Conservation (phyloP, 2,329 filamentous ascomycete species). For the Parastagonospora avenae region DNA sequence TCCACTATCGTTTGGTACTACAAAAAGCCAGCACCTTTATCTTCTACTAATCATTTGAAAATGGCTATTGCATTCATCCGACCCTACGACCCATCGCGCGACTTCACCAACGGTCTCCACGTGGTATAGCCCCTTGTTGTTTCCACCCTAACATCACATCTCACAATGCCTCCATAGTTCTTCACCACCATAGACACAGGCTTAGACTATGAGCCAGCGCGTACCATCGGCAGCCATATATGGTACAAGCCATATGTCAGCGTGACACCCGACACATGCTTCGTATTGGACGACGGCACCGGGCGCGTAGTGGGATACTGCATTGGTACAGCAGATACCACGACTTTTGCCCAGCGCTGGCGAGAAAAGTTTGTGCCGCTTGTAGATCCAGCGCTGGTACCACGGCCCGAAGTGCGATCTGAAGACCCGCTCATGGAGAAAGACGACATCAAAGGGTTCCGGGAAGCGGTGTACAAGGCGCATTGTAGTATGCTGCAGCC, state of each 20-base stretch:
- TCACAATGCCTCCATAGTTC: constrained; percentile 18
- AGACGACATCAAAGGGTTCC: constrained; percentile 19
- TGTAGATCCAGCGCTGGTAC: constrained; percentile 26
- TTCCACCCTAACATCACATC: background rate
- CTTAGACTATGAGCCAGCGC: constrained; percentile 32
- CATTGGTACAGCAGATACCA: constrained; percentile 40
- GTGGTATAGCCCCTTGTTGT: constrained; percentile 14
- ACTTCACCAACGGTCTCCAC: constrained; percentile 22
- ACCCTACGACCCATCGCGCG: constrained; percentile 18
- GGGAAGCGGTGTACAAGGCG: constrained; percentile 22
- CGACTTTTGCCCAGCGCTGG: constrained; percentile 32
- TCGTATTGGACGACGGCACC: constrained; percentile 42
- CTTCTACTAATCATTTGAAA: background rate
- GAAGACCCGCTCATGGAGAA: constrained; percentile 22
- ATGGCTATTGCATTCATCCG: constrained; percentile 23
- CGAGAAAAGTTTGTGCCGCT: constrained; percentile 29
- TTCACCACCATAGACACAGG: constrained; percentile 26
- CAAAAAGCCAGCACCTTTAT: no score
- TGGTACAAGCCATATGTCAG: constrained; percentile 42
- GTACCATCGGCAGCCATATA: constrained; percentile 37
- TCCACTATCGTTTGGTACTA: no score
- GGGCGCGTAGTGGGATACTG: constrained; percentile 46
- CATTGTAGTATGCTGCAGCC: constrained; percentile 31
- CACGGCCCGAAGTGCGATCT: constrained; percentile 10
- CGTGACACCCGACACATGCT: constrained; percentile 37